Evolutionary conservation across 2,329 filamentous ascomycete genomes (phyloP).

Genomic region (Fusarium newnesense): DNA sequence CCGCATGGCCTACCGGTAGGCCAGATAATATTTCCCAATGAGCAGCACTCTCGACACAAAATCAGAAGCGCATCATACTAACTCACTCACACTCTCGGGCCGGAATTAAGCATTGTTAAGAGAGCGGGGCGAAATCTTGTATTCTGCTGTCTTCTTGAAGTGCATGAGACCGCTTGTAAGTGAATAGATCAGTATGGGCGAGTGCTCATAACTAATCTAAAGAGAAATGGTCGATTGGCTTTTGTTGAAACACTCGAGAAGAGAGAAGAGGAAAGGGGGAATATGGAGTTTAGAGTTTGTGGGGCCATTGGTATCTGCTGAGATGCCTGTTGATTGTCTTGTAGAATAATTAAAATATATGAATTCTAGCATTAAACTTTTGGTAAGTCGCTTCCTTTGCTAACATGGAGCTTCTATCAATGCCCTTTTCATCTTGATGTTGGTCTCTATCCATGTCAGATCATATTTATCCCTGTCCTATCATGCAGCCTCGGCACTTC

Average conservation of each 20-base stretch:
- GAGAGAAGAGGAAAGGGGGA: background rate
- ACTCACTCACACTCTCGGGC: too few species aligned
- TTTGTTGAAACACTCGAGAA: rapidly evolving
- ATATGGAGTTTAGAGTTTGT: rapidly evolving
- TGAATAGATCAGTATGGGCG: background rate
- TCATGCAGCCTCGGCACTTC: background rate
- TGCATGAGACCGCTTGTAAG: background rate
- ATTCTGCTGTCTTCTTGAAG: background rate
- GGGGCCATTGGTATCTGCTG: rapidly evolving
- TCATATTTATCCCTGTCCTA: background rate
- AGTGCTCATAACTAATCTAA: background rate
- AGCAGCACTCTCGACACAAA: too few species aligned
- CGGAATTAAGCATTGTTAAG: too few species aligned
- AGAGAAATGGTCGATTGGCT: too few species aligned
- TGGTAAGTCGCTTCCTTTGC: rapidly evolving
- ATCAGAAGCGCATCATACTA: too few species aligned
- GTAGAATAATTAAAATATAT: background rate
- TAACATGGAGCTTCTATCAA: background rate
- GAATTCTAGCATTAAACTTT: too few species aligned
- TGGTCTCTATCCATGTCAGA: background rate
- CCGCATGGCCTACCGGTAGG: too few species aligned
- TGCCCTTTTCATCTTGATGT: background rate
- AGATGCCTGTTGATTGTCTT: background rate
- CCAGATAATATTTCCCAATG: too few species aligned
- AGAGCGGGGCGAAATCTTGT: too few species aligned